These are phyloP conservation scores for Plectosphaerella cucumerina DNA, from an alignment of 2,329 filamentous ascomycete genomes.

Conservation along the genomic window DNA sequence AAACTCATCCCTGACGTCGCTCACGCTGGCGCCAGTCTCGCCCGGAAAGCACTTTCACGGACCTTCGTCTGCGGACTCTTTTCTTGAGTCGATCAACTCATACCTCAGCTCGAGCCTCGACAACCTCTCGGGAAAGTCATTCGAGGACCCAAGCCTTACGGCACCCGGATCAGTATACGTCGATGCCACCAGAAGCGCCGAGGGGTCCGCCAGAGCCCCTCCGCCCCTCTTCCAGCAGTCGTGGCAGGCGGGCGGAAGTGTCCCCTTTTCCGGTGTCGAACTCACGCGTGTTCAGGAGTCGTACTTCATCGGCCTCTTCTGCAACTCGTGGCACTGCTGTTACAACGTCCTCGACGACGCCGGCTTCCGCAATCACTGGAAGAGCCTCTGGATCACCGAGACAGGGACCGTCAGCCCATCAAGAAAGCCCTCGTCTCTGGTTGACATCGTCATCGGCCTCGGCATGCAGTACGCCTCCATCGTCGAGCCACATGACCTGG, in stretches of 20 bases:
- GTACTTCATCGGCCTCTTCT: constrained; percentile 41
- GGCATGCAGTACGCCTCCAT: constrained; percentile 41
- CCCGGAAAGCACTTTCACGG: background rate
- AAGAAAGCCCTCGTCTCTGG: constrained; percentile 41
- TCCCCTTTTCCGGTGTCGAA: constrained; percentile 10
- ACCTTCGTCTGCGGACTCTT: background rate
- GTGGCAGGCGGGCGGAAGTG: constrained; percentile 9
- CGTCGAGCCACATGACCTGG: constrained; percentile 12
- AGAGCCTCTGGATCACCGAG: constrained; percentile 30
- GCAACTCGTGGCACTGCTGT: constrained; percentile 39
- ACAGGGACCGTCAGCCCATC: background rate
- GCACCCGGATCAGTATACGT: too few species aligned
- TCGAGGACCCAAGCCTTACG: too few species aligned
- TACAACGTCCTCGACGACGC: constrained; percentile 38
- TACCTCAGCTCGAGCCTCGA: constrained; percentile 15
- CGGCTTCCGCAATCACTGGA: constrained; percentile 38
- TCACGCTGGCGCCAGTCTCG: background rate
- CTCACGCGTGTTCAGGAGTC: constrained; percentile 38
- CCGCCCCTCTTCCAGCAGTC: constrained; percentile 12
- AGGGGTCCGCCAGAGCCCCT: too few species aligned
- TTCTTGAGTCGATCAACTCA: background rate
- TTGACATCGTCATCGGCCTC: constrained; percentile 47
- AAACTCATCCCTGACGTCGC: background rate
- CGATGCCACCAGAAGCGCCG: too few species aligned
- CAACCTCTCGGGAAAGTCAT: too few species aligned